phyloP scores from a whole-genome alignment of 2,329 filamentous ascomycete species.

The Colletotrichum scovillei region DNA sequence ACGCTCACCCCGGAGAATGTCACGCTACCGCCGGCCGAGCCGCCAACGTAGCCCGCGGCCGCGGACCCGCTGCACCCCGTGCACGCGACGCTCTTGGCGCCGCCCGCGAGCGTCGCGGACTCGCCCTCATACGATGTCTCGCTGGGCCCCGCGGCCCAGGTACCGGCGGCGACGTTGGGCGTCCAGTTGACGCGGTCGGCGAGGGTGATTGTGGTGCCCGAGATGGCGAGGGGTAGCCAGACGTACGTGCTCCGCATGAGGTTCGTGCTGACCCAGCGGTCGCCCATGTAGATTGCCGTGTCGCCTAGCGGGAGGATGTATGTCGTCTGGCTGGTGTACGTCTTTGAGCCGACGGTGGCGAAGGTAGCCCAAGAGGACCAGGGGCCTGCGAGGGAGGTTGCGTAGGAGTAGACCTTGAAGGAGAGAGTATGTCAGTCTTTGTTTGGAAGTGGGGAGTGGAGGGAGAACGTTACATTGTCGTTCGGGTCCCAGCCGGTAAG shows the following conservation, averaged over 20 bases:
- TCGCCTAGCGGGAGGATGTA: conserved; percentile 62
- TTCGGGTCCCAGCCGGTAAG: conserved; percentile 70
- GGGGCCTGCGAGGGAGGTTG: conserved; percentile 66
- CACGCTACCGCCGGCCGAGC: conserved; percentile 56
- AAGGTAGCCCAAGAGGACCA: conserved; percentile 73
- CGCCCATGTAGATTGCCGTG: conserved; percentile 72
- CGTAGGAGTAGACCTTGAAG: conserved; percentile 63
- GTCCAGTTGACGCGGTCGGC: conserved; percentile 67
- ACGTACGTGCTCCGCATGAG: conserved; percentile 72
- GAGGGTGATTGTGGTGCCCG: conserved; percentile 62
- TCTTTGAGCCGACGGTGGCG: conserved; percentile 64
- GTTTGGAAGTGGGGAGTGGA: neutral
- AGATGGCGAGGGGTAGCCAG: conserved; percentile 70
- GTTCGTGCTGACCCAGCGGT: conserved; percentile 71
- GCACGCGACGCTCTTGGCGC: conserved; percentile 60
- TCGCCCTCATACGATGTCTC: conserved; percentile 67
- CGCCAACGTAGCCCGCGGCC: conserved; percentile 67
- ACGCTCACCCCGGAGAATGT: conserved; percentile 59
- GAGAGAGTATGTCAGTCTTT: neutral
- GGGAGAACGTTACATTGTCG: conserved; percentile 61
- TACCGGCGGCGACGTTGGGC: conserved; percentile 55
- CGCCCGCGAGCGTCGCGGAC: conserved; percentile 55
- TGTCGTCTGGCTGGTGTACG: conserved; percentile 71
- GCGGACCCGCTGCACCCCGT: conserved; percentile 60
- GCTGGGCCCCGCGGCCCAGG: conserved; percentile 54